Evolutionary conservation across 1,139 yeast species (phyloP), one percentile per base, ranked within the genome.

Genomic region (Yarrowia galli): DNA sequence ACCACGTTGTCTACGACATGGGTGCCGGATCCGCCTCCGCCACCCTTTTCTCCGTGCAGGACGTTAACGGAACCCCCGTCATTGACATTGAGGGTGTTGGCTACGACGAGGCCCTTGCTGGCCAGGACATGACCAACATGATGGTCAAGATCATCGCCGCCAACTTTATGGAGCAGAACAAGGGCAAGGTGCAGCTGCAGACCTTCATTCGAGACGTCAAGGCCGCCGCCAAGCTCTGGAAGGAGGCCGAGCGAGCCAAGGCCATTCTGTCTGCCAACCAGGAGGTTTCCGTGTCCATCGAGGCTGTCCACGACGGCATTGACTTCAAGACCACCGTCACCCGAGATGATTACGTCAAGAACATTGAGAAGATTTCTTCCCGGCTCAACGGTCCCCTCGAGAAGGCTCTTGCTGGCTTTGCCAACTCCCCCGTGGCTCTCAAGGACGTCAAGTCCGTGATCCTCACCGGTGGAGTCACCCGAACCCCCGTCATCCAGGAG

Each of bases 11-110:
- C 40, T 92, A 88, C 77, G 99, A 95, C 76, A 85, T 90, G 84
- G 99, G 99, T 66, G 96, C 97, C 2, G 97, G 97, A 0, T 88
- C 96, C 0, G 90, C 97, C 0, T 86, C 88, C 68, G 97, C 97
- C 3, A 89, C 98, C 0, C 79, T 95, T 40, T 87, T 93, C 68
- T 87, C 95, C 0, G 81, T 88, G 71, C 79, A 80, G 46, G 85
- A 85, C 40, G 79, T 79, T 12, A 73, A 73, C n/a, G 78, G 79
- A 48, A 75, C 82, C 16, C 74, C 74, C 43, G 75, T 77, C 9
- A 80, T 92, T 66, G 89, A 87, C 69, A 83, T 92, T 43, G 89
- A 89, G 75, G 92, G 91, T 43, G 84, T 88, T 70, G 93, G 95
- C 0, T 86, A 78, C 74, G 92, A 89, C 74, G 81, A 82, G 22